A percentile compares a stretch with the other conserved stretches of the same genome.
phyloP scores from a whole-genome alignment of 2,329 filamentous ascomycete species.

The Teratosphaeria zuluensis region DNA sequence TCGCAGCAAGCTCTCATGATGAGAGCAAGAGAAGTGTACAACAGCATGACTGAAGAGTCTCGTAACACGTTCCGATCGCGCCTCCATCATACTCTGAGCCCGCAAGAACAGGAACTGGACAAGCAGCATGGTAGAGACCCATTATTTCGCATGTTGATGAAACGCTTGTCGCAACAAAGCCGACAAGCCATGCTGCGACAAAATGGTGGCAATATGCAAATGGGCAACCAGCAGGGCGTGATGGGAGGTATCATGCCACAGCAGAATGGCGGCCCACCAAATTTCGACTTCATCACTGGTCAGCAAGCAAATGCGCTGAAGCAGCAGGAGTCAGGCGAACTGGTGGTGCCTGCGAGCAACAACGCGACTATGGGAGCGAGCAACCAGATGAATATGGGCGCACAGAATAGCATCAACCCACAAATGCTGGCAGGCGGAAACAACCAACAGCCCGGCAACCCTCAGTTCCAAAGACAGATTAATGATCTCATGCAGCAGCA shows the following conservation, averaged over 20 bases:
- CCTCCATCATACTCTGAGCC: conserved; percentile 2
- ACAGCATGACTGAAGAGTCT: conserved; percentile 14
- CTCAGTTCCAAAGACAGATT: conserved; percentile 23
- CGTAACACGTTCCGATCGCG: conserved; percentile 4
- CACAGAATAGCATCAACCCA: conserved; percentile 19
- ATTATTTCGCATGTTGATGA: not conserved
- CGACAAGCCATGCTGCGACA: conserved; percentile 3
- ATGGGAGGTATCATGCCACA: conserved; percentile 23
- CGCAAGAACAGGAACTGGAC: conserved; percentile 1
- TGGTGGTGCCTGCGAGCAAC: conserved; percentile 56
- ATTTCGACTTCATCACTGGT: conserved; percentile 44
- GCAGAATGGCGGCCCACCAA: conserved; percentile 30
- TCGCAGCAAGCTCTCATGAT: conserved; percentile 11
- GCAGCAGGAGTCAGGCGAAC: conserved; percentile 50
- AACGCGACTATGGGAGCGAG: conserved; percentile 29
- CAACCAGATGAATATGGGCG: conserved; percentile 15
- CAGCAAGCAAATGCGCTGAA: conserved; percentile 54
- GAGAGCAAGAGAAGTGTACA: conserved; percentile 12
- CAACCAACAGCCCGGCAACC: conserved; percentile 7
- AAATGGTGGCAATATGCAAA: conserved; percentile 12
- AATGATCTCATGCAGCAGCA: conserved; percentile 33
- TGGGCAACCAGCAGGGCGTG: conserved; percentile 28
- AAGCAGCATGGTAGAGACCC: not conserved
- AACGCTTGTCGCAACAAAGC: not conserved
- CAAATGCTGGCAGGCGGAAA: conserved; percentile 26